Evolutionary conservation across 1,139 yeast genomes (phyloP), one percentile per base, ranked within the genome.

Genomic region (Candida sanyaensis): DNA sequence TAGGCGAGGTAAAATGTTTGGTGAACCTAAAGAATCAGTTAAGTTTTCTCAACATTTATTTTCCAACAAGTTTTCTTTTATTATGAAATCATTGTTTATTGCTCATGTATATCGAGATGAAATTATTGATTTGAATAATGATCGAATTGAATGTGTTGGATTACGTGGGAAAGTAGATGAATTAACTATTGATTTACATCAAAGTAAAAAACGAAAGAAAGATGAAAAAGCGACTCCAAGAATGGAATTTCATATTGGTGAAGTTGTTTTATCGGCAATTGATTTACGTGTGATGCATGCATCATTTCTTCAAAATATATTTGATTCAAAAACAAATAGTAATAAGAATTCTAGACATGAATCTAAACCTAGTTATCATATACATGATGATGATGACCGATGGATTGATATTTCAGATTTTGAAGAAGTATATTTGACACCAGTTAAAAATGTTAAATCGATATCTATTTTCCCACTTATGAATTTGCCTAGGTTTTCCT

Each of bases 321-420:
- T 71, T 37, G 43, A 57, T 8, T 54, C 53, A 2, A 26, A 26
- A 26, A 26, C 6, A 6, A 50, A 48, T 9, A 23, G 7, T 36
- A 44, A n/a, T 39, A 17, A 23, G 27, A 21, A 34, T 27, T 6
- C n/a, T 27, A 12, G 17, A n/a, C 10, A 44, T 31, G 51, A 53
- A 24, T 56, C 51, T 12, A 52, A 55, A 6, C 56, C 65, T 8
- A 59, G 53, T 6, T 64, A 64, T 43, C 53, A 63, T 2, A 60
- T 68, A 5, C 70, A 63, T 48, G 78, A 73, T 47, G 55, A 64
- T 37, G 77, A 74, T 48, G 50, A 54, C 13, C 59, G 59, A 42
- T 76, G 81, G 81, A 72, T 70, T 53, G 80, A 76, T 54, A 52
- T 65, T 8, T 66, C 66, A 44, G 80, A 75, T 53, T 75, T 60